phyloP scores from a whole-genome alignment of 805 yeast genomes.

The Dipodascopsis uninucleata region DNA sequence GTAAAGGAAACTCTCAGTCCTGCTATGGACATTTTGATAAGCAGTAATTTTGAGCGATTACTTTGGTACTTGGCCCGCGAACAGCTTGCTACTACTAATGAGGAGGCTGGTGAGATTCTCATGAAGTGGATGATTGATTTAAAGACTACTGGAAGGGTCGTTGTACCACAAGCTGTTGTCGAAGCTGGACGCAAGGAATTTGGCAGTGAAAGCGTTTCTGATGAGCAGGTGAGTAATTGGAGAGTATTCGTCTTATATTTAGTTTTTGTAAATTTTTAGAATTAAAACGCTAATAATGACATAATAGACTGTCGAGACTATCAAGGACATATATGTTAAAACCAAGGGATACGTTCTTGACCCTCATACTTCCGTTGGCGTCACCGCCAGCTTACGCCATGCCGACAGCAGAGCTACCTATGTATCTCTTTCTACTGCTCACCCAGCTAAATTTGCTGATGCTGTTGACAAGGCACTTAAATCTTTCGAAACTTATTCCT shows the following conservation, averaged over 20 bases:
- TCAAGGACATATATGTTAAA: conserved; percentile 60
- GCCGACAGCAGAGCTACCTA: conserved; percentile 49
- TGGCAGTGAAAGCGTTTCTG: conserved; percentile 74
- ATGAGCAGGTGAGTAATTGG: conserved; percentile 42
- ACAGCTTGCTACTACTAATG: conserved; percentile 53
- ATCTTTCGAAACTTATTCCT: conserved; percentile 67
- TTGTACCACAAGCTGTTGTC: conserved; percentile 62
- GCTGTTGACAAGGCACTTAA: conserved; percentile 82
- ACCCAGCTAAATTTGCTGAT: conserved; percentile 97
- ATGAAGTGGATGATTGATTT: conserved; percentile 74
- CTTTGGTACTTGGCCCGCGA: conserved; percentile 89
- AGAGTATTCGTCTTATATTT: no score
- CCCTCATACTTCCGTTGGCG: conserved; percentile 97
- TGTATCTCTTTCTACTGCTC: conserved; percentile 91
- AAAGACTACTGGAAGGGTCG: conserved; percentile 70
- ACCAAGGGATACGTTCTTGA: conserved; percentile 71
- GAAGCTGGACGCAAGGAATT: conserved; percentile 65
- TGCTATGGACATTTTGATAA: conserved; percentile 96
- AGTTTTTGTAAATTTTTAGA: neutral
- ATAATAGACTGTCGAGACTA: conserved; percentile 73
- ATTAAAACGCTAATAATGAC: no score
- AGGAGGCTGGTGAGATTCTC: conserved; percentile 70
- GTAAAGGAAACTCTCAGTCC: conserved; percentile 92
- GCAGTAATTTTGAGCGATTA: conserved; percentile 93
- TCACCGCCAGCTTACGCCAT: conserved; percentile 66